Evolutionary conservation across 2,329 filamentous ascomycete genomes (phyloP), one percentile per base, ranked within the genome.

Genomic region (Calcarisporium arbuscula): DNA sequence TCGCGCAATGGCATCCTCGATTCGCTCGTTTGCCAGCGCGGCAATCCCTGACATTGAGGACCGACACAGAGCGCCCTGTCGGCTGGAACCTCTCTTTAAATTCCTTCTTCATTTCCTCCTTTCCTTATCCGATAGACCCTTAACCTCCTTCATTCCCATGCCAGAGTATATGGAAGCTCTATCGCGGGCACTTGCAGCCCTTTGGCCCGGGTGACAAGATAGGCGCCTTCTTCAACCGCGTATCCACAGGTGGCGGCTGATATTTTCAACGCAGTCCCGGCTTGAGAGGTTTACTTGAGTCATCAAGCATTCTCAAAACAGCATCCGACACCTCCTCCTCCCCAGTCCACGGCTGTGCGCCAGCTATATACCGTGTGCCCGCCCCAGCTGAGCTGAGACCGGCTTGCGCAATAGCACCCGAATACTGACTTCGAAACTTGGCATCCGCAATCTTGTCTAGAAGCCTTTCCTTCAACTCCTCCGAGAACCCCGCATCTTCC

Each of bases 1-100:
- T 20, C 88, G 70, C 1, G 87, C 83, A 50, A 96, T 95, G 6
- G 92, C 92, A 53, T 95, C 82, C 56, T 95, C 90, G 40, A 98
- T 96, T 16, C 82, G 60, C 60, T 95, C 82, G 54, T 96, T 95
- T 2, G 92, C 92, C 32, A 96, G 61, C 1, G 84, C 84, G 5
- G 82, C 74, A 11, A 98, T 65, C 0, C 89, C 92, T 21, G 82
- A 74, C 2, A 96, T 64, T 0, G 85, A 80, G 36, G 80, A n/a
- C 82, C 2, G 89, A 86, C 58, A 94, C 74, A 0, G 77, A 68
- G 30, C 87, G 72, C 4, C 80, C 82, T 2, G 72, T 76, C 0
- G 89, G 80, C 12, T 74, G 66, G 48, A 96, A 95, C 1, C 89
- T 74, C 38, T 94, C 88, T 23, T 82, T 80, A 39, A 96, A 73